A percentile compares a stretch with the other conserved stretches of the same genome.
phyloP scores from a whole-genome alignment of 148 eudicot genomes.

The Chenopodium quinoa region DNA sequence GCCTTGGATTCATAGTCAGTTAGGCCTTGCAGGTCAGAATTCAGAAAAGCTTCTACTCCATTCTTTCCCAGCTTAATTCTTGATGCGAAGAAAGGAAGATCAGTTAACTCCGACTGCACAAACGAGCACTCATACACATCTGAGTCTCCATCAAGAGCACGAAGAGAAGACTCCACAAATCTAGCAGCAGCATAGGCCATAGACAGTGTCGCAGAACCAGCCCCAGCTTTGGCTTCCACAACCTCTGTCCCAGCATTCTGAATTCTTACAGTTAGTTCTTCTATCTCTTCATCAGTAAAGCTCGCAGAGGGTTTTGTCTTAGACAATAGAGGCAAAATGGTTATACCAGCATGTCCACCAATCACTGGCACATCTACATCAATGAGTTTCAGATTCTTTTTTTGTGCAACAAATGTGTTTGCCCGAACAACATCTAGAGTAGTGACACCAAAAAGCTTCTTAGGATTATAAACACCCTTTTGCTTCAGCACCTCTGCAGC shows the following conservation, averaged over 20 bases:
- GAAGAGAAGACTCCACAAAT: conserved; percentile 83
- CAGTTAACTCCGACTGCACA: conserved; percentile 69
- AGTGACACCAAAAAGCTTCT: conserved; percentile 86
- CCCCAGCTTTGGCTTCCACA: conserved; percentile 93
- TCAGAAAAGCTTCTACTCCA: conserved; percentile 71
- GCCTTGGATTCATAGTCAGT: conserved; percentile 70
- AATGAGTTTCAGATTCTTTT: conserved; percentile 73
- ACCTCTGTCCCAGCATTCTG: conserved; percentile 96
- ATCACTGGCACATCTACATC: conserved; percentile 90
- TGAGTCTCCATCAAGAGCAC: conserved; percentile 85
- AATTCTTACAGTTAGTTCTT: conserved; percentile 70
- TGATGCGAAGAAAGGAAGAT: conserved; percentile 87
- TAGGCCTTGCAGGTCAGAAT: conserved; percentile 63
- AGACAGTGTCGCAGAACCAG: conserved; percentile 90
- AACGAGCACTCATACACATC: conserved; percentile 84
- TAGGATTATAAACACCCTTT: conserved; percentile 84
- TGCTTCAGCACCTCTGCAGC: conserved; percentile 82
- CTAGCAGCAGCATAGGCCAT: conserved; percentile 98
- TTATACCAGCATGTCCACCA: conserved; percentile 93
- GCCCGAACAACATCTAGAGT: conserved; percentile 92
- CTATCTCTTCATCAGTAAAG: conserved; percentile 63
- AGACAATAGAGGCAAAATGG: conserved; percentile 76
- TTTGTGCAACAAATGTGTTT: conserved; percentile 85
- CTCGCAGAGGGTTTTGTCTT: conserved; percentile 75
- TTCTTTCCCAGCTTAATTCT: conserved; percentile 74